Evolutionary conservation across 2,329 filamentous ascomycete species (phyloP).

Genomic region (Fusarium metavorans): DNA sequence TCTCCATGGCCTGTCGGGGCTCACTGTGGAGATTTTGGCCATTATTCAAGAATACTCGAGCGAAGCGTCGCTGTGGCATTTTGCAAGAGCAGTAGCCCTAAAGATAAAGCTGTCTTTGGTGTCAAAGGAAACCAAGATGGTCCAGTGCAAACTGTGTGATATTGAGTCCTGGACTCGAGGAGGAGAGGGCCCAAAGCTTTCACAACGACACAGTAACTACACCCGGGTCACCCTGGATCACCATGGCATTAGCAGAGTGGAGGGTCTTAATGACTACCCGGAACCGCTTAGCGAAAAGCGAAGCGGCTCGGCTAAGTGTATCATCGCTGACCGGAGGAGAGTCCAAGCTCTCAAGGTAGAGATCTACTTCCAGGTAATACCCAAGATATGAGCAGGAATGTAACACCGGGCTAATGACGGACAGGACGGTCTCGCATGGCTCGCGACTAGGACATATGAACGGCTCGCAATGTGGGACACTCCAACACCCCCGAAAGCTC

Average conservation of each 20-base stretch:
- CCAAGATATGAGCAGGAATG: background rate
- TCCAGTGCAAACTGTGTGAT: background rate
- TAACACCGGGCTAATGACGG: background rate
- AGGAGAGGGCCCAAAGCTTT: background rate
- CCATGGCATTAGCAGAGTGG: background rate
- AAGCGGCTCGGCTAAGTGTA: background rate
- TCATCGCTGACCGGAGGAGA: background rate
- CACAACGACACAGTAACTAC: too few species aligned
- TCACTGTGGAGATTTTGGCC: background rate
- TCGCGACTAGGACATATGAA: background rate
- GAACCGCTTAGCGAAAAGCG: background rate
- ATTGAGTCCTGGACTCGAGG: background rate
- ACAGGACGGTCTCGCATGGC: background rate
- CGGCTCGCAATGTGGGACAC: background rate
- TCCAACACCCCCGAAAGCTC: background rate
- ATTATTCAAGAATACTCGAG: background rate
- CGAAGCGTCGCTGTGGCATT: background rate
- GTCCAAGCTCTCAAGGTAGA: too few species aligned
- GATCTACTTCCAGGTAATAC: background rate
- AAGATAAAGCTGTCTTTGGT: background rate
- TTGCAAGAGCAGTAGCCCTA: background rate
- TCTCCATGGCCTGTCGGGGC: background rate
- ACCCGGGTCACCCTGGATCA: background rate
- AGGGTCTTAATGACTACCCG: background rate
- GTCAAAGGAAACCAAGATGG: background rate